Percentiles rank a stretch among this genome's conserved stretches.
Conservation (phyloP, 257 asterid genomes). For the Plantago major region DNA sequence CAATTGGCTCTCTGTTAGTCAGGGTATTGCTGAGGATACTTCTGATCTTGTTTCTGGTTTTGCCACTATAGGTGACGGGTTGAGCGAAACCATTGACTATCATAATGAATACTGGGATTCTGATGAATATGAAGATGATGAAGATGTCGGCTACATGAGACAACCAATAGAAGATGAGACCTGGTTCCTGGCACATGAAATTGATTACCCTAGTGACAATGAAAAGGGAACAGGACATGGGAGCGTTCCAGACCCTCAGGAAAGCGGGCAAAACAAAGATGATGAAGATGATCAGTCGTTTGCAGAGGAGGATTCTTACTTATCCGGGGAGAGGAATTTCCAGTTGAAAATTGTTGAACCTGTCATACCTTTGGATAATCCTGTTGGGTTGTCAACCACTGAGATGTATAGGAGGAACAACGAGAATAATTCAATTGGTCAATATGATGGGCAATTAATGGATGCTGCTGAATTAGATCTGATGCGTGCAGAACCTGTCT, state of each 20-base stretch:
- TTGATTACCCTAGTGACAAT: slow-evolving; percentile 94
- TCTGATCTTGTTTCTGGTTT: slow-evolving; percentile 96
- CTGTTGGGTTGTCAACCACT: slow-evolving; percentile 40
- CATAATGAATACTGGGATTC: slow-evolving; percentile 96
- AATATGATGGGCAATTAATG: slow-evolving; percentile 86
- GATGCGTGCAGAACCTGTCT: slow-evolving; percentile 81
- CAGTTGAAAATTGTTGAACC: slow-evolving; percentile 62
- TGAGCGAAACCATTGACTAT: slow-evolving; percentile 82
- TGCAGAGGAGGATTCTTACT: slow-evolving; percentile 86
- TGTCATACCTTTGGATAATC: slow-evolving; percentile 48
- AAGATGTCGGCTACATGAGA: slow-evolving; percentile 93
- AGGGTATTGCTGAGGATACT: slow-evolving; percentile 90
- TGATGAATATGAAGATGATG: slow-evolving; percentile 94
- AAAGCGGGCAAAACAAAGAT: slow-evolving; percentile 54
- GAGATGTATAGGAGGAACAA: slow-evolving; percentile 41
- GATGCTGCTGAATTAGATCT: slow-evolving; percentile 79
- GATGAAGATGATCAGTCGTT: slow-evolving; percentile 85
- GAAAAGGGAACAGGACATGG: slow-evolving; percentile 84
- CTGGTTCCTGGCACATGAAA: slow-evolving; percentile 97
- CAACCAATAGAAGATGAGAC: slow-evolving; percentile 98
- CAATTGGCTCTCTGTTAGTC: slow-evolving; percentile 93
- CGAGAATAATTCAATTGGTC: slow-evolving; percentile 51
- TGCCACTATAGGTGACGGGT: slow-evolving; percentile 89
- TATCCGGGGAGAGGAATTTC: slow-evolving; percentile 72
- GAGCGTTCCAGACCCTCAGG: slow-evolving; percentile 76